Base-by-base conservation (phyloP, 768 basidiomycete genomes). In the Cytidiella melzeri region DNA sequence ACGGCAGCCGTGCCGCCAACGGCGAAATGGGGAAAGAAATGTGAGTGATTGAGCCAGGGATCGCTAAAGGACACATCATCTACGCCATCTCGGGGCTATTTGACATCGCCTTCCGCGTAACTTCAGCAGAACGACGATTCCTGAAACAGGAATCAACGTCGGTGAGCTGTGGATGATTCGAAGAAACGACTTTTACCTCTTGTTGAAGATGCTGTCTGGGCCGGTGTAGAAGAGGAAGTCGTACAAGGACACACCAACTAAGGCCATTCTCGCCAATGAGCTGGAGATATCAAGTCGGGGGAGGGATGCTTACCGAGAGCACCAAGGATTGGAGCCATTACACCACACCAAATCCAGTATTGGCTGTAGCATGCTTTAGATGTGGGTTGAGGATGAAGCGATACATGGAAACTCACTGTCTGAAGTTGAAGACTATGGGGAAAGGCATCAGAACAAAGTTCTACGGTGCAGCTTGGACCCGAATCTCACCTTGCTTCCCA, bases 311-410 rank as follows among this genome's bases (percentile, higher is more conserved):
- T 25, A 62, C 61, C 48, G 50, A 78, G 71, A 41, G 72, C 81
- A 20, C 85, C 84, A 26, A 75, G 52, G 57, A 85, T 75, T 6
- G 83, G 76, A 1, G 67, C 81, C 26, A 83, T 62, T n/a, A 83
- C 58, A 3, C 81, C 77, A 56, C 79, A 79, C 84, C 85, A 87
- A 27, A 87, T 48, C 84, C 84, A 87, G 57, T 86, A 87, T 48
- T 87, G 83, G 56, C 71, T 76, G 53, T 64, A 59, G 48, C 58
- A 67, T 30, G 59, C 48, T 4, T 11, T 39, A 12, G 27, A 18
- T n/a, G 21, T 5, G 9, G 30, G 10, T 13, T 6, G n/a, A 11
- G 24, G 42, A 27, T 28, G 49, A 62, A 60, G 7, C 61, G 57
- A 12, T 20, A 40, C 19, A 12, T 25, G 41, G 34, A 19, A 13